These are phyloP conservation scores for Ophiostoma australiae DNA, from an alignment of 2,329 filamentous ascomycete genomes.

Conservation along the genomic window DNA sequence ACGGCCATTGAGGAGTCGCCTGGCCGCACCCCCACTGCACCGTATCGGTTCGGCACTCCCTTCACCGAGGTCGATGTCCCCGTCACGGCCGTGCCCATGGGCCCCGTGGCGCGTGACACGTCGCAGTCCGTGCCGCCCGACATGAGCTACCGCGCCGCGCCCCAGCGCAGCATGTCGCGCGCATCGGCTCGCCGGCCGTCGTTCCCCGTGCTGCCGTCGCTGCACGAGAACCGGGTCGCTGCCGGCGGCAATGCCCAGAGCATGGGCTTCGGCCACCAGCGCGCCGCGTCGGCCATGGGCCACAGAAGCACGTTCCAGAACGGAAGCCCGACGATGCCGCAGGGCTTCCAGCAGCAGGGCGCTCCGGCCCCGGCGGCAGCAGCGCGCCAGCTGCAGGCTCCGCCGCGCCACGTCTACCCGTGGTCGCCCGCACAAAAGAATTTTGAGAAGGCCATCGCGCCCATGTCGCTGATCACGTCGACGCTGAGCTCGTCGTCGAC, in stretches of 20 bases:
- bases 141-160: constrained; percentile 67
- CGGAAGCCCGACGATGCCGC: constrained; percentile 8
- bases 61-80: constrained; percentile 89
- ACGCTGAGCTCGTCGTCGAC: constrained; percentile 21
- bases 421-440: constrained; percentile 48
- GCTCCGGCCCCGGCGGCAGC: neutral
- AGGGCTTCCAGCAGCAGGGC: constrained; percentile 4
- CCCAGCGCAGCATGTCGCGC: constrained; percentile 48
- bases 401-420: constrained; percentile 52
- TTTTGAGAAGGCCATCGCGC: constrained; percentile 45
- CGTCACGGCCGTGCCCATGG: constrained; percentile 64
- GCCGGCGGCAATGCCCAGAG: neutral
- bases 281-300: constrained; percentile 23
- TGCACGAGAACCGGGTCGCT: constrained; percentile 57
- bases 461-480: constrained; percentile 24
- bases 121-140: constrained; percentile 92
- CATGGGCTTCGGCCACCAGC: constrained; percentile 31
- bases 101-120: constrained; percentile 68
- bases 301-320: constrained; percentile 3
- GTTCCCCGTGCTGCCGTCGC: constrained; percentile 61
- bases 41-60: constrained; percentile 77
- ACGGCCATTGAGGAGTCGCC: constrained; percentile 29
- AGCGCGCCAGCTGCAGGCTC: constrained; percentile 43
- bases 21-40: constrained; percentile 44
- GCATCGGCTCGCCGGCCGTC: constrained; percentile 61